Conservation (phyloP, 306 rosid species). For the Spatholobus suberectus region DNA sequence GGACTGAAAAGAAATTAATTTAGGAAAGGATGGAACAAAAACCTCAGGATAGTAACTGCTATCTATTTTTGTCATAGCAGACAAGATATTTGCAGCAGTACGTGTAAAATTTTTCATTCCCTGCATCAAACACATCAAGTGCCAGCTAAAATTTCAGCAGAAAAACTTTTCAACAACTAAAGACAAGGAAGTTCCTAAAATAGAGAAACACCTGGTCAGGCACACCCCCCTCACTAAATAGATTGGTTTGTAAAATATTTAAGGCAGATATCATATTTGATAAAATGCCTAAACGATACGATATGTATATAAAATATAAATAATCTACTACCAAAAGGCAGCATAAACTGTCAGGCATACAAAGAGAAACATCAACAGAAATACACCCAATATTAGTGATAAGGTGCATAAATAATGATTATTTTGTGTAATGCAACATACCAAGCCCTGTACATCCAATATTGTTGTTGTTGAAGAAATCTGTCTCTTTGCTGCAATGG, state of each 20-base stretch:
- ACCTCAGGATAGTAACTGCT: conserved; percentile 96
- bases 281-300: conserved; percentile 19
- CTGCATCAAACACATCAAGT: conserved; percentile 55
- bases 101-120: conserved; percentile 91
- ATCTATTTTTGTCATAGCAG: conserved; percentile 84
- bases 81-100: conserved; percentile 83
- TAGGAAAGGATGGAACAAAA: conserved; percentile 31
- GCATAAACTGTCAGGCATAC: neutral
- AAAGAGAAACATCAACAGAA: conserved; percentile 16
- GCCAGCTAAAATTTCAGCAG: conserved; percentile 29
- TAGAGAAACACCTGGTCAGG: neutral
- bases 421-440: conserved; percentile 50
- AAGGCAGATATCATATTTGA: conserved; percentile 13
- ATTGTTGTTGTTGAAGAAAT: conserved; percentile 89
- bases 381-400: conserved; percentile 1
- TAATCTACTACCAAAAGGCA: conserved; percentile 13
- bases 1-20: conserved; percentile 19
- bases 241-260: neutral
- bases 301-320: too few relatives aligned
- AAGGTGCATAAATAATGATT: conserved; percentile 14
- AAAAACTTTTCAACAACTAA: neutral
- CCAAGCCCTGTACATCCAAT: conserved; percentile 98
- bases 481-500: conserved; percentile 85
- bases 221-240: neutral
- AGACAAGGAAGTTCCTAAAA: conserved; percentile 23